phyloP scores from a whole-genome alignment of 164 flowering plant species.

The Akebia trifoliata region DNA sequence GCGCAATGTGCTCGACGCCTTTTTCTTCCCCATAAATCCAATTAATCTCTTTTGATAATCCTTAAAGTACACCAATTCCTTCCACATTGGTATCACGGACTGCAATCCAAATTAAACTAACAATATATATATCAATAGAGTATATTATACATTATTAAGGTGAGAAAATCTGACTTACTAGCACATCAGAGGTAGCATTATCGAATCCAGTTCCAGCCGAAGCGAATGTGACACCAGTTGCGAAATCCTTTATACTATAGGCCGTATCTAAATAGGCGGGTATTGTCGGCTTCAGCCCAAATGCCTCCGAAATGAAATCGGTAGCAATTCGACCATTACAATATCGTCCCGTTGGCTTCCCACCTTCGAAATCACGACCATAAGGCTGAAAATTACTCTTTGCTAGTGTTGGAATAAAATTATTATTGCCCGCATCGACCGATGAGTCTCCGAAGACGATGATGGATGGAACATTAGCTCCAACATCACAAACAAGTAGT shows the following conservation, averaged over 20 bases:
- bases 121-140: background rate
- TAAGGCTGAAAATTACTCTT: constrained; percentile 63
- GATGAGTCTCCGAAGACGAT: constrained; percentile 73
- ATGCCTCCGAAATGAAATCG: constrained; percentile 52
- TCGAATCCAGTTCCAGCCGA: constrained; percentile 73
- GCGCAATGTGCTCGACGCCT: constrained; percentile 27
- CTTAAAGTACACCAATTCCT: constrained; percentile 58
- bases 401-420: constrained; percentile 35
- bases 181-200: constrained; percentile 50
- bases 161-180: constrained; percentile 37
- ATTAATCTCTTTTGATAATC: constrained; percentile 45
- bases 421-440: constrained; percentile 70
- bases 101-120: constrained; percentile 19
- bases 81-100: constrained; percentile 65
- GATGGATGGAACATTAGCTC: constrained; percentile 27
- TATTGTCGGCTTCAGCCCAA: constrained; percentile 39
- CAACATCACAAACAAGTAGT: too few relatives aligned
- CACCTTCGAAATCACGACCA: constrained; percentile 50
- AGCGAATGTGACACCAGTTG: constrained; percentile 63
- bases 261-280: constrained; percentile 63
- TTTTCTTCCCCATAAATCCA: constrained; percentile 30
- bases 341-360: constrained; percentile 54
- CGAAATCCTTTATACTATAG: constrained; percentile 39
- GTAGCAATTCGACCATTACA: constrained; percentile 73
- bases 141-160: too few relatives aligned